A percentile compares a stretch with the other conserved stretches of the same genome.
phyloP scores from a whole-genome alignment of 192 early-diverging fungal genomes.

The Coemansia interrupta region DNA sequence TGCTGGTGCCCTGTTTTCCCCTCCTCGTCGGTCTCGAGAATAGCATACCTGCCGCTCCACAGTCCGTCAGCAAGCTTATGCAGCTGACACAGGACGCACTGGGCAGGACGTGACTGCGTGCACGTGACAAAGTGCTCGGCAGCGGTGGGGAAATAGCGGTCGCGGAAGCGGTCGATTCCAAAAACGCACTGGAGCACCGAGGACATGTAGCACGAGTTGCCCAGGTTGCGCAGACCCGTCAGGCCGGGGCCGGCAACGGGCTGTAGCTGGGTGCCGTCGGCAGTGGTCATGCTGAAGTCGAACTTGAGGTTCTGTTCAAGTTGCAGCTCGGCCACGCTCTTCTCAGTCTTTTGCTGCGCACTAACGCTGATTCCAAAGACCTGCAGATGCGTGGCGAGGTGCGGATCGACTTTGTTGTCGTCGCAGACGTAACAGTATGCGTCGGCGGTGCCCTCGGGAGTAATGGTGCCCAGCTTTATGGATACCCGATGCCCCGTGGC shows the following conservation, averaged over 20 bases:
- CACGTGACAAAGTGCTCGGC: slow-evolving; percentile 39
- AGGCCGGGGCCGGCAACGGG: slow-evolving; percentile 86
- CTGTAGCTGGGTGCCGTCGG: slow-evolving; percentile 82
- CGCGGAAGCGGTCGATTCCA: slow-evolving; percentile 68
- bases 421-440: slow-evolving; percentile 67
- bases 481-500: slow-evolving; percentile 76
- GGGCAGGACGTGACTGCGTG: slow-evolving; percentile 55
- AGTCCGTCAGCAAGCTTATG: slow-evolving; percentile 89
- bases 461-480: slow-evolving; percentile 94
- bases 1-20: slow-evolving; percentile 61
- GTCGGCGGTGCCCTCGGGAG: slow-evolving; percentile 90
- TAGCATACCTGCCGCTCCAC: slow-evolving; percentile 81
- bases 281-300: slow-evolving; percentile 96
- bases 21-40: slow-evolving; percentile 35
- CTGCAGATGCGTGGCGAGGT: slow-evolving; percentile 72
- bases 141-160: slow-evolving; percentile 57
- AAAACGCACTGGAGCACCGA: slow-evolving; percentile 91
- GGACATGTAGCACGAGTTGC: slow-evolving; percentile 98
- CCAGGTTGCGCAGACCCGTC: slow-evolving; percentile 91
- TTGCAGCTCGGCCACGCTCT: slow-evolving; percentile 88
- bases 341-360: slow-evolving; percentile 84
- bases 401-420: slow-evolving; percentile 74
- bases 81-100: slow-evolving; percentile 87
- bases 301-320: slow-evolving; percentile 94
- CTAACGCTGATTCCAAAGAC: slow-evolving; percentile 88